Percentiles rank a stretch among this genome's conserved stretches.
Evolutionary conservation across 176 grass and related monocot species (phyloP).

Genomic region (Rhipidocladum racemiflorum): DNA sequence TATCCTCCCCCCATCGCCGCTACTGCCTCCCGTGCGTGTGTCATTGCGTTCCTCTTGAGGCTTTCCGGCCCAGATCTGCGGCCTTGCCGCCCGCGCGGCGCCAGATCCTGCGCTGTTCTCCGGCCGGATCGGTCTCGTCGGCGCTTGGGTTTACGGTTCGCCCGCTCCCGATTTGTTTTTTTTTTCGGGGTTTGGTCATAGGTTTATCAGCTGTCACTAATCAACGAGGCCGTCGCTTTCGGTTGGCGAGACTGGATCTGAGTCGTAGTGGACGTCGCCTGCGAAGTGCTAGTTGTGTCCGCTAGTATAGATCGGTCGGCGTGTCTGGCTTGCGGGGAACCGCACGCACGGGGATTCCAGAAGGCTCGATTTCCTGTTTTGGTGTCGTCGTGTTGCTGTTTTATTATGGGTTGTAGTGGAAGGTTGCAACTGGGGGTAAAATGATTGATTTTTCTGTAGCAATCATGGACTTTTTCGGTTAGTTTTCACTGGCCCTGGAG

Average conservation of each 20-base stretch:
- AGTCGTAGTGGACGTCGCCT: not conserved
- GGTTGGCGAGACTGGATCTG: conserved; percentile 36
- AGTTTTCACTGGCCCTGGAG: not conserved
- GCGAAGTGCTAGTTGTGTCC: not conserved
- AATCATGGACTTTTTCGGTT: not conserved
- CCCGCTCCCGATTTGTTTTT: conserved; percentile 30
- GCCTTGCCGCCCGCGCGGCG: not conserved
- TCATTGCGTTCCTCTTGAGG: conserved; percentile 1
- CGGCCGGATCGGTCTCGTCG: conserved; percentile 17
- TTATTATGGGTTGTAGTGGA: not conserved
- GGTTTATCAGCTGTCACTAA: conserved; percentile 8
- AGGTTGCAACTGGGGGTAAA: not conserved
- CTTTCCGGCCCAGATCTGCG: conserved; percentile 32
- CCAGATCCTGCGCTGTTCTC: conserved; percentile 21
- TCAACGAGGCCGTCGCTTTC: conserved; percentile 23
- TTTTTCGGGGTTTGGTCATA: not conserved
- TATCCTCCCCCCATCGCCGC: not conserved
- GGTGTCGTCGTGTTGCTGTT: not conserved
- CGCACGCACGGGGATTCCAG: not conserved
- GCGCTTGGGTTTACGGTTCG: not conserved
- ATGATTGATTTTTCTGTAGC: not conserved
- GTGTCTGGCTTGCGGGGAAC: conserved; percentile 10
- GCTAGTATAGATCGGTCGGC: conserved; percentile 15
- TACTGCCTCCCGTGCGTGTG: not conserved
- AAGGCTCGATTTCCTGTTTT: not conserved